Evolutionary conservation across 768 basidiomycete genomes (phyloP).

Genomic region (Termitomyces sp.): DNA sequence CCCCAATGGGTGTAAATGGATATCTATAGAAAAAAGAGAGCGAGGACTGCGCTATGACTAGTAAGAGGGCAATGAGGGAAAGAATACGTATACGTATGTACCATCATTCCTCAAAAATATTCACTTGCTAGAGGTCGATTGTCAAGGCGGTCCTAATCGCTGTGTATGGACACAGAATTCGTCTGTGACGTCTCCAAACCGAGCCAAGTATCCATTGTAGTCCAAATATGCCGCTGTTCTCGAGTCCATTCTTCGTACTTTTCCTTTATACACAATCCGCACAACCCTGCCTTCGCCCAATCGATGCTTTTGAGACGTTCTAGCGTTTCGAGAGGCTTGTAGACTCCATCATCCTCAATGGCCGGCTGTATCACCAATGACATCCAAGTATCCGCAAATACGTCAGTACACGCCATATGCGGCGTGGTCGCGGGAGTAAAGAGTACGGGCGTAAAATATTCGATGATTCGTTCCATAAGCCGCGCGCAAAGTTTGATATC

Average conservation of each 20-base stretch:
- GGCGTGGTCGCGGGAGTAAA: constrained; percentile 66
- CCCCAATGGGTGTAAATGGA: too few relatives aligned
- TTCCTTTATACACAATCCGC: constrained; percentile 47
- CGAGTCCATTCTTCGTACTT: constrained; percentile 63
- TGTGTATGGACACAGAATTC: not conserved
- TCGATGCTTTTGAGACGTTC: constrained; percentile 50
- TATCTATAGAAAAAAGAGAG: too few relatives aligned
- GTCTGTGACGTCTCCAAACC: not conserved
- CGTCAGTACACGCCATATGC: constrained; percentile 72
- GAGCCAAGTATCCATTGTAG: constrained; percentile 55
- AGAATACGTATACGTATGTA: too few relatives aligned
- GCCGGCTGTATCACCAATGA: constrained; percentile 62
- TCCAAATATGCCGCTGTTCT: constrained; percentile 58
- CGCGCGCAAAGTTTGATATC: constrained; percentile 35
- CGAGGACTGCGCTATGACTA: too few relatives aligned
- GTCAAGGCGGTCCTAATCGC: not conserved
- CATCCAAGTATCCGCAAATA: constrained; percentile 72
- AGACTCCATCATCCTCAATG: constrained; percentile 54
- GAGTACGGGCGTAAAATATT: constrained; percentile 64
- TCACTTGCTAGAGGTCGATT: not conserved
- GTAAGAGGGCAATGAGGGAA: too few relatives aligned
- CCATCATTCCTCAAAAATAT: too few relatives aligned
- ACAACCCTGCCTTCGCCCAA: constrained; percentile 57
- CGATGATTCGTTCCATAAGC: constrained; percentile 52
- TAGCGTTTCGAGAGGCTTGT: constrained; percentile 68